Conservation (phyloP, 805 yeast genomes). For the Millerozyma acaciae region DNA sequence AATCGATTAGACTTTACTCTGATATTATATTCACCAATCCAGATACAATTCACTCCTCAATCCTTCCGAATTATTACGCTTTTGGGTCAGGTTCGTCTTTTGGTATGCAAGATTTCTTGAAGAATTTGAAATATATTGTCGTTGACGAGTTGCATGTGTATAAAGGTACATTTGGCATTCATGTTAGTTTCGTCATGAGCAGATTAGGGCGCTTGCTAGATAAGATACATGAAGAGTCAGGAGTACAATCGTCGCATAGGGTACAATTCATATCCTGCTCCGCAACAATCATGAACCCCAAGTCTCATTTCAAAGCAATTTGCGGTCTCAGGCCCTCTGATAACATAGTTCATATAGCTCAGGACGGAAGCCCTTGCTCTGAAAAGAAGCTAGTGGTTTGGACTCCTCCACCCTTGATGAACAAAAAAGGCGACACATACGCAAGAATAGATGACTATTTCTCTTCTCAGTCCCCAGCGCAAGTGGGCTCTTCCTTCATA, state of each 20-base stretch:
- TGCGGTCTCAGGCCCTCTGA: conserved; percentile 57
- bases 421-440: conserved; percentile 47
- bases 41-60: conserved; percentile 83
- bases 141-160: conserved; percentile 87
- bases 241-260: conserved; percentile 35
- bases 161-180: conserved; percentile 87
- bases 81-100: conserved; percentile 30
- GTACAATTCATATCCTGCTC: conserved; percentile 83
- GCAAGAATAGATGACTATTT: not conserved
- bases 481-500: conserved; percentile 13
- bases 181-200: conserved; percentile 82
- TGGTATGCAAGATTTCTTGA: conserved; percentile 67
- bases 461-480: not conserved
- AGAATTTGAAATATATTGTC: conserved; percentile 65
- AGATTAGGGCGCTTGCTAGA: conserved; percentile 66
- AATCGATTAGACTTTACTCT: conserved; percentile 54
- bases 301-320: conserved; percentile 63
- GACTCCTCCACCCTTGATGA: conserved; percentile 71
- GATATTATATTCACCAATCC: conserved; percentile 92
- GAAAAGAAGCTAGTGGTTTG: conserved; percentile 72
- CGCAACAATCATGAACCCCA: conserved; percentile 82
- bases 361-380: conserved; percentile 91
- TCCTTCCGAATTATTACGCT: conserved; percentile 57
- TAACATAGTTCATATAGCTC: conserved; percentile 50
- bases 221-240: conserved; percentile 18